phyloP scores from a whole-genome alignment of 495 filamentous ascomycete species.

The Mycothermus thermophilus region DNA sequence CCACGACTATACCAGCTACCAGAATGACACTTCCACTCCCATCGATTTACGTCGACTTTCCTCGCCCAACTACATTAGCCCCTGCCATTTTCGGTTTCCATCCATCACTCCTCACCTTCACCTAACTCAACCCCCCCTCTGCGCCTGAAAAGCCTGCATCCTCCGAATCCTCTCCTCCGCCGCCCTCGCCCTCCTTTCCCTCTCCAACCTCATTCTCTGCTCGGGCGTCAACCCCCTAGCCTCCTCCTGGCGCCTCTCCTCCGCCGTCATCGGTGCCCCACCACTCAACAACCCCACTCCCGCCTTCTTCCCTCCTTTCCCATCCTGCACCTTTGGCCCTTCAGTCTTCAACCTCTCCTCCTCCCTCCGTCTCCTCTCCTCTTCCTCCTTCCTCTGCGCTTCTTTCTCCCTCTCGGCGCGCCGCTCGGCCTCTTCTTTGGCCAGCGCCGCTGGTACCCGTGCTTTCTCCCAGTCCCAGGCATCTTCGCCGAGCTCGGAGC shows the following conservation, averaged over 20 bases:
- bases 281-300: slow-evolving; percentile 31
- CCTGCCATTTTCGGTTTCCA: too few relatives aligned
- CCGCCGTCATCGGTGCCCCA: slow-evolving; percentile 47
- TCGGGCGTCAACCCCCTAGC: slow-evolving; percentile 71
- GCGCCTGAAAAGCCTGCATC: slow-evolving; percentile 29
- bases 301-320: slow-evolving; percentile 22
- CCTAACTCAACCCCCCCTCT: slow-evolving; percentile 7
- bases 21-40: too few relatives aligned
- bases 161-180: slow-evolving; percentile 72
- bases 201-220: slow-evolving; percentile 64
- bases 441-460: slow-evolving; percentile 54
- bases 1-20: too few relatives aligned
- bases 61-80: too few relatives aligned
- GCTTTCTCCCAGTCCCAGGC: slow-evolving; percentile 71
- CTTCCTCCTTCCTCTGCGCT: slow-evolving; percentile 45
- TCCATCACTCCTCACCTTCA: background rate
- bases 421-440: slow-evolving; percentile 50
- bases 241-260: slow-evolving; percentile 70
- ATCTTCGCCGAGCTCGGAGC: slow-evolving; percentile 61
- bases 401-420: slow-evolving; percentile 50
- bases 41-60: too few relatives aligned
- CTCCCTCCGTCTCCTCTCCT: slow-evolving; percentile 49
- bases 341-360: slow-evolving; percentile 46
- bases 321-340: slow-evolving; percentile 26
- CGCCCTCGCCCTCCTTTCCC: slow-evolving; percentile 68